These are phyloP conservation scores for Talaromyces trachyspermus DNA, from an alignment of 495 filamentous ascomycete species.

Conservation along the genomic window DNA sequence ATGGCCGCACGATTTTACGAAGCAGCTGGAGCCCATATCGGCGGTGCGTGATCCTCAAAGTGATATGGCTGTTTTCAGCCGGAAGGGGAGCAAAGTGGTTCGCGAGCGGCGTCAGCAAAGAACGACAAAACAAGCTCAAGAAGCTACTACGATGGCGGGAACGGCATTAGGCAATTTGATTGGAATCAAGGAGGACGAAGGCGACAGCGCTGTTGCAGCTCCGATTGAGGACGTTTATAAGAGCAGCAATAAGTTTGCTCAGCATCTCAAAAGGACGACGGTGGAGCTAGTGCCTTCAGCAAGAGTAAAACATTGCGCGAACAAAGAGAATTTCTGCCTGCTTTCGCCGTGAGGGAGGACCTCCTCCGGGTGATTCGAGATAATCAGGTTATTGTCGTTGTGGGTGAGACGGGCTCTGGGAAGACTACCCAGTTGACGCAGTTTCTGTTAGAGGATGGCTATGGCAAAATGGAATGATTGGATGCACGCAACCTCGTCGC, in stretches of 20 bases:
- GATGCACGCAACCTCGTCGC: slow-evolving; percentile 90
- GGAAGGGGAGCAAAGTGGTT: slow-evolving; percentile 91
- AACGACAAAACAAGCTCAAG: slow-evolving; percentile 93
- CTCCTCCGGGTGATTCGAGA: slow-evolving; percentile 90
- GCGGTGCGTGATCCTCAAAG: slow-evolving; percentile 92
- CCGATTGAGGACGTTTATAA: slow-evolving; percentile 65
- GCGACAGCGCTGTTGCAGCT: slow-evolving; percentile 73
- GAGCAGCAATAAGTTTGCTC: slow-evolving; percentile 74
- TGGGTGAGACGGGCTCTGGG: slow-evolving; percentile 93
- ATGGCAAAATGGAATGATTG: slow-evolving; percentile 82
- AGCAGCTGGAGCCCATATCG: slow-evolving; percentile 91
- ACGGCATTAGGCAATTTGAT: slow-evolving; percentile 90
- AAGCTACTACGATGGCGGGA: slow-evolving; percentile 88
- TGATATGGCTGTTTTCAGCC: slow-evolving; percentile 97
- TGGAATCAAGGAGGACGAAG: slow-evolving; percentile 91
- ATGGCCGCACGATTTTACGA: slow-evolving; percentile 95
- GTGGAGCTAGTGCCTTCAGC: slow-evolving; percentile 83
- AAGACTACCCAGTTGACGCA: slow-evolving; percentile 97
- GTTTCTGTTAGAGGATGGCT: slow-evolving; percentile 91
- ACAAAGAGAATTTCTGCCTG: slow-evolving; percentile 89
- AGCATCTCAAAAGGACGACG: slow-evolving; percentile 81
- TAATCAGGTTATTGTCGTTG: slow-evolving; percentile 94
- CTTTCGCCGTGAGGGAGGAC: slow-evolving; percentile 95
- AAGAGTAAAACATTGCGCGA: slow-evolving; percentile 85
- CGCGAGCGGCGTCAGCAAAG: slow-evolving; percentile 85